Conservation (phyloP, 148 eudicot species). For the Camellia granthamiana region DNA sequence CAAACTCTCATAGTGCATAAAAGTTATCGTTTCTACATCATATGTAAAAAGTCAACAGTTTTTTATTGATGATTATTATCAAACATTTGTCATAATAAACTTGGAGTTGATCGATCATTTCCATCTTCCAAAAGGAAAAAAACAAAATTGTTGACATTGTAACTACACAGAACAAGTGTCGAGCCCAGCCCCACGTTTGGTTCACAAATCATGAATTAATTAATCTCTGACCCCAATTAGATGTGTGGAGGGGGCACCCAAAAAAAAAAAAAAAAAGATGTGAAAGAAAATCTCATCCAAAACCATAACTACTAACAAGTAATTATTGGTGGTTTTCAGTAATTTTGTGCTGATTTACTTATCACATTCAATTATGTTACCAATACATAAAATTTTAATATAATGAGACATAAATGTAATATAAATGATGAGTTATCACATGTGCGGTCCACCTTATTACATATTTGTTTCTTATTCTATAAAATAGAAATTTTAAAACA, state of each 20-base stretch:
- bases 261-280: background rate
- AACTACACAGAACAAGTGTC: background rate
- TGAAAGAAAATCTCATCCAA: slow-evolving; percentile 3
- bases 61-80: background rate
- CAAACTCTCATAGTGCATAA: slow-evolving; percentile 2
- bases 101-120: slow-evolving; percentile 11
- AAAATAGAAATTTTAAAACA: too few species aligned
- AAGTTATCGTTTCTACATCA: slow-evolving; percentile 6
- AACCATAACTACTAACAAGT: background rate
- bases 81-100: slow-evolving; percentile 7
- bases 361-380: too few species aligned
- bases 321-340: background rate
- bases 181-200: slow-evolving; percentile 19
- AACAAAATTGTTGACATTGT: slow-evolving; percentile 7
- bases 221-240: background rate
- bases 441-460: too few species aligned
- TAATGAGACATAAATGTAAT: too few species aligned
- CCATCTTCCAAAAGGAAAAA: background rate
- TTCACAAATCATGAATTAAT: slow-evolving; percentile 16
- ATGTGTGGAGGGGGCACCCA: background rate
- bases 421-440: too few species aligned
- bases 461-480: too few species aligned
- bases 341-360: too few species aligned
- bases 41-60: background rate
- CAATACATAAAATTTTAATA: too few species aligned